Percentiles rank a stretch among this genome's conserved stretches.
phyloP scores from a whole-genome alignment of 495 filamentous ascomycete genomes.

The Hypoxylon crocopeplum region DNA sequence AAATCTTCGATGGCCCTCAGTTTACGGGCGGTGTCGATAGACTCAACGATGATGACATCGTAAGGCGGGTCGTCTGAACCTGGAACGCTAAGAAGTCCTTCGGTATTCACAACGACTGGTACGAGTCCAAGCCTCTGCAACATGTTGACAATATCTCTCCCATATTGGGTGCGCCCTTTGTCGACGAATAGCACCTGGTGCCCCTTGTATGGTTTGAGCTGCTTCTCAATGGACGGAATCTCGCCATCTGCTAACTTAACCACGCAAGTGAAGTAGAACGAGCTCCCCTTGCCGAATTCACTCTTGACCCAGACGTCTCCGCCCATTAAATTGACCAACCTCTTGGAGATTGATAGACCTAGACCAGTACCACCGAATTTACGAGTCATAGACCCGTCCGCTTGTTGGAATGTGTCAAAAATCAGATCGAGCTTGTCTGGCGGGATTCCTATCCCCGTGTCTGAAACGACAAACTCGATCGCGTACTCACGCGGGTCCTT shows the following conservation, averaged over 20 bases:
- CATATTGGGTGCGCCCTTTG: conserved; percentile 82
- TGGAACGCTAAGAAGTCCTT: conserved; percentile 61
- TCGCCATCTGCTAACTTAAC: conserved; percentile 87
- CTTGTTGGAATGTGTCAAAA: conserved; percentile 99
- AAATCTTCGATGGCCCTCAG: conserved; percentile 89
- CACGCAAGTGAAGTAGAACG: conserved; percentile 96
- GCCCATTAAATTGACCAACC: conserved; percentile 95
- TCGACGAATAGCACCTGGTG: conserved; percentile 97
- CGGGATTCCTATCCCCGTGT: conserved; percentile 97
- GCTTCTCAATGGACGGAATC: conserved; percentile 77
- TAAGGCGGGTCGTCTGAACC: conserved; percentile 69
- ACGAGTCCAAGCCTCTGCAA: conserved; percentile 78
- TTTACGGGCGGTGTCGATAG: conserved; percentile 84
- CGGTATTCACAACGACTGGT: conserved; percentile 80
- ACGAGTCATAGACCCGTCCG: conserved; percentile 95
- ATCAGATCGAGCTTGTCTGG: conserved; percentile 96
- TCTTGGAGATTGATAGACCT: conserved; percentile 94
- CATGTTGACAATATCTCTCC: conserved; percentile 79
- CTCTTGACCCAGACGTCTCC: conserved; percentile 98
- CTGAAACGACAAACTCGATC: conserved; percentile 94
- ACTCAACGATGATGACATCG: conserved; percentile 97
- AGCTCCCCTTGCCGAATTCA: conserved; percentile 89
- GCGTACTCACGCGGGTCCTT: conserved; percentile 79
- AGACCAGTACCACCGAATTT: conserved; percentile 97
- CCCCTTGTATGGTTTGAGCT: conserved; percentile 86